Conservation (phyloP, 75 land plant species). For the Pseudotsuga menziesii region DNA sequence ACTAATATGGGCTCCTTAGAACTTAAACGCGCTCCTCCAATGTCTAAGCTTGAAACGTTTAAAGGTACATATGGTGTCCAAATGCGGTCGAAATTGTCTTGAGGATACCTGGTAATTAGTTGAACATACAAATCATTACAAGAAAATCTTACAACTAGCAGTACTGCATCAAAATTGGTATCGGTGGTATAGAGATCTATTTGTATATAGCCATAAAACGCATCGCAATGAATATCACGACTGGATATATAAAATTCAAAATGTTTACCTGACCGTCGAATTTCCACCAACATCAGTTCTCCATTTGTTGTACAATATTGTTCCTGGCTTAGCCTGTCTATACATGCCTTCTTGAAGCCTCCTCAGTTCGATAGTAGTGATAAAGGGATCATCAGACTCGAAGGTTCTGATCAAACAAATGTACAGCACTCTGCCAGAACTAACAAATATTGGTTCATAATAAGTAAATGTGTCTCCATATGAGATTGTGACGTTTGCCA, state of each 20-base stretch:
- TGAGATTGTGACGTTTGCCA: neutral
- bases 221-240: no score
- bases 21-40: no score
- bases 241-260: neutral
- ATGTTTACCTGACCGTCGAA: neutral
- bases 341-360: conserved; percentile 5
- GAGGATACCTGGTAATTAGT: neutral
- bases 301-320: neutral
- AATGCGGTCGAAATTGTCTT: neutral
- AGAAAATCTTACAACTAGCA: no score
- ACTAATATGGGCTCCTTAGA: no score
- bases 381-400: neutral
- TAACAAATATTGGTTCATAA: neutral
- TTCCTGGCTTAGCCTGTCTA: neutral
- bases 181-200: no score
- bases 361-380: conserved; percentile 1
- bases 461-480: neutral
- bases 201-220: no score
- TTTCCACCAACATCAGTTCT: neutral
- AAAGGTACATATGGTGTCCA: neutral
- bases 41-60: no score
- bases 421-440: neutral
- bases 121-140: neutral
- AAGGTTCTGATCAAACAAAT: neutral
- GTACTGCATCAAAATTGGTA: no score